phyloP scores from a whole-genome alignment of 1,284 basidiomycete genomes.

The Puccinia polysora region DNA sequence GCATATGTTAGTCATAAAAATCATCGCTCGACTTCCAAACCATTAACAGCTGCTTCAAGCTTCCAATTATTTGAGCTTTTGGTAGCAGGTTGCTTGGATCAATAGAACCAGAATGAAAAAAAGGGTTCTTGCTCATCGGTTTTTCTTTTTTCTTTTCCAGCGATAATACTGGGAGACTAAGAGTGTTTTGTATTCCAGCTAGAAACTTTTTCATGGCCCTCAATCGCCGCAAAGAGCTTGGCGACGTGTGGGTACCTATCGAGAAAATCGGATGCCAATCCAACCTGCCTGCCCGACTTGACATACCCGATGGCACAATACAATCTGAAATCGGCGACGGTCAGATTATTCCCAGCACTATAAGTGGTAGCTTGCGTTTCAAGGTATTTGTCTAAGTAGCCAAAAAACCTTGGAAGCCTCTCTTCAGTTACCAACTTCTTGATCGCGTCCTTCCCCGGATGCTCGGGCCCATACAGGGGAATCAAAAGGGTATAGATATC shows the following conservation, averaged over 20 bases:
- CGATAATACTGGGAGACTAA: too few relatives aligned
- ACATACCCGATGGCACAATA: not conserved
- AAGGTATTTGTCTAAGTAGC: not conserved
- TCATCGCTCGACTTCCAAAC: too few relatives aligned
- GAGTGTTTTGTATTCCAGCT: conserved; percentile 13
- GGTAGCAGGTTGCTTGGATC: too few relatives aligned
- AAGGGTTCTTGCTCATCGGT: too few relatives aligned
- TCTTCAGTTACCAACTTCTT: conserved; percentile 6
- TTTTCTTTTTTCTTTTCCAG: too few relatives aligned
- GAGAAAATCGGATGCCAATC: not conserved
- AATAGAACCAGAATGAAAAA: too few relatives aligned
- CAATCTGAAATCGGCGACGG: conserved; percentile 1
- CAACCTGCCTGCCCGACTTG: not conserved
- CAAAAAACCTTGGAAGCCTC: not conserved
- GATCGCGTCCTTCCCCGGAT: not conserved
- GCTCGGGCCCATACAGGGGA: not conserved
- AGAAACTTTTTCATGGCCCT: conserved; percentile 15
- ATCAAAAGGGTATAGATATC: not conserved
- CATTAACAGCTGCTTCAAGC: too few relatives aligned
- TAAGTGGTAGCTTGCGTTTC: not conserved
- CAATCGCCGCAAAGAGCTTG: conserved; percentile 7
- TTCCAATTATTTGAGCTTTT: too few relatives aligned
- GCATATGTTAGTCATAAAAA: too few relatives aligned
- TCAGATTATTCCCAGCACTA: conserved; percentile 8
- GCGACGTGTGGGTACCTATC: conserved; percentile 10